Evolutionary conservation across 129 eudicot genomes (phyloP).

Genomic region (Erigeron canadensis): DNA sequence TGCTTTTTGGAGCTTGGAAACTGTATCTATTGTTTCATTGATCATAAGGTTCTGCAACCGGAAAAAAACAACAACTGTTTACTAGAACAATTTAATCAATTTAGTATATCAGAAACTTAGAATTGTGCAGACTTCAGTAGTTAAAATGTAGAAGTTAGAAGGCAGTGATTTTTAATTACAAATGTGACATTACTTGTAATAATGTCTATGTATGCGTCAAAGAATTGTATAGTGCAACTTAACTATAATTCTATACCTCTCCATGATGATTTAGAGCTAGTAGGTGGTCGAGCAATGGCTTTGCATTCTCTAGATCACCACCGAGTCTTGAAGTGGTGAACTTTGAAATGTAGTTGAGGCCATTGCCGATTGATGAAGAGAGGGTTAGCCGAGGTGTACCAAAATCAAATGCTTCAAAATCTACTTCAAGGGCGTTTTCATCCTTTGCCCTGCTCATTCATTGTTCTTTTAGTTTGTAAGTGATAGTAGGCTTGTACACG

Average conservation of each 20-base stretch:
- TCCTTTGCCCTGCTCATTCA: constrained; percentile 66
- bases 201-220: too few relatives aligned
- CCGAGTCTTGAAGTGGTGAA: constrained; percentile 55
- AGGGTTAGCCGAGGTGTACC: constrained; percentile 53
- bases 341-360: constrained; percentile 62
- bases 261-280: constrained; percentile 65
- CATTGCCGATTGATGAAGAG: constrained; percentile 84
- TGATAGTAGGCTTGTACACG: not conserved
- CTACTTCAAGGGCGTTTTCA: constrained; percentile 75
- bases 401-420: constrained; percentile 76
- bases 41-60: constrained; percentile 78
- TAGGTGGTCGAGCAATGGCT: constrained; percentile 73
- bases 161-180: too few relatives aligned
- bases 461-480: too few relatives aligned
- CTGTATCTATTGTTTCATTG: constrained; percentile 65
- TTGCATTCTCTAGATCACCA: constrained; percentile 51
- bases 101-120: not conserved
- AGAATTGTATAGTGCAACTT: not conserved
- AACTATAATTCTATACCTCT: constrained; percentile 48
- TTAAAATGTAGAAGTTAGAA: too few relatives aligned
- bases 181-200: too few relatives aligned
- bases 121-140: not conserved
- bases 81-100: not conserved
- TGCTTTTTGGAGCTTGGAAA: constrained; percentile 63
- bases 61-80: not conserved